Base-by-base conservation (phyloP, 331 rosid species). In the Malus hybrid region DNA sequence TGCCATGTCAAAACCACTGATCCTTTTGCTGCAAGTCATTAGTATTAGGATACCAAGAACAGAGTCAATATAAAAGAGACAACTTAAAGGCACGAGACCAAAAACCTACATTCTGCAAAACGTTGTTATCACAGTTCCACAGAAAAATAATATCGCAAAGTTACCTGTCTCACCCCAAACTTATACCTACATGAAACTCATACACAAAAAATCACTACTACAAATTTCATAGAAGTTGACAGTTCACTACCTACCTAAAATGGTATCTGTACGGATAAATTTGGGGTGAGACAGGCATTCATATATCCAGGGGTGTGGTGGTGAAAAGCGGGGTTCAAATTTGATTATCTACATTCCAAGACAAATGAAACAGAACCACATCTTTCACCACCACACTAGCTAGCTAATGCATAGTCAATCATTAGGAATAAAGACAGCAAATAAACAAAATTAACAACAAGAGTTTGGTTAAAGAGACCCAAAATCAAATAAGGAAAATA, bases 1-100 rank as follows among this genome's bases (percentile, higher is more conserved):
- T 11, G 97, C 98, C 97, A 92, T 87, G 82, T 95, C 99, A 79
- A 95, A 95, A 83, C 99, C 99, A 80, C 99, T 95, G 65, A 89
- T 90, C 88, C 99, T 88, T 89, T 95, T 95, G 93, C 99, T 95
- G 98, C 66, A 78, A 73, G 82, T 57, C 71, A 75, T 65, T 46
- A 65, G 32, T 55, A 74, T 87, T 78, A 89, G 91, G 46, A 80
- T 44, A 48, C 64, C 56, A 75, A 85, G 22, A 32, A 76, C 50
- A 70, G 20, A 80, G 16, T 29, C 7, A 52, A n/a, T 18, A 34
- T 24, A 65, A 48, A 76, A 57, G 46, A 65, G 79, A 14, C 5
- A 59, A 66, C 22, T 36, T 32, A 20, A 36, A 66, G 29, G 0
- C 52, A 14, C 1, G 10, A 34, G 29, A 22, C 70, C 6, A 66